Base-by-base conservation (phyloP, 805 yeast species). In the Cyberlindnera meyerae region DNA sequence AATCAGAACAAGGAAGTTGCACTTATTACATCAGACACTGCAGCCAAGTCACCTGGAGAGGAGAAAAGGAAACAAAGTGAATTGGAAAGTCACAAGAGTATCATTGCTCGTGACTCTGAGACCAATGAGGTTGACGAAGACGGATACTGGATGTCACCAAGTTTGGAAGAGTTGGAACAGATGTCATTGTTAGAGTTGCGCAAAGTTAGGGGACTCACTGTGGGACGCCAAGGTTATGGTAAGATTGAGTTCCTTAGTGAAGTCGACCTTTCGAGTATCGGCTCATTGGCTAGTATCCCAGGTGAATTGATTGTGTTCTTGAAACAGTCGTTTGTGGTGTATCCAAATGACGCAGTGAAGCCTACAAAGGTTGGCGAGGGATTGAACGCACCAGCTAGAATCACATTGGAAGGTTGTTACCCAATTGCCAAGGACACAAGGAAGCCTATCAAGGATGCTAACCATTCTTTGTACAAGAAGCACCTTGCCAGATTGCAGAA, bases 71-170 rank as follows among this genome's bases (percentile, higher is more conserved):
- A n/a, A n/a, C n/a, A n/a, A n/a, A n/a, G n/a, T n/a, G n/a, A n/a
- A n/a, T n/a, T n/a, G n/a, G n/a, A n/a, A n/a, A n/a, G n/a, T n/a
- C n/a, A n/a, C n/a, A n/a, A n/a, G n/a, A n/a, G n/a, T 11, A 26
- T 27, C 7, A n/a, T 34, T 17, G 20, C 13, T 12, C 34, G 44
- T 15, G 45, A 36, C 6, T 43, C 38, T 26, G 42, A 39, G 15
- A 38, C 36, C n/a, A 34, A 32, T 4, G 20, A 30, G 27, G 40
- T 46, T 20, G 54, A 81, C 34, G 79, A 77, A 11, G 75, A 82
- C 33, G 96, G 89, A 6, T 93, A 89, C 62, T 93, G 93, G 85
- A 81, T 79, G 36, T 75, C 84, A 6, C 98, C 98, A 13, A 67
- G 87, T 3, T 53, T 81, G 26, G 73, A 77, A 5, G 78, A 78